Conservation (phyloP, 2,329 filamentous ascomycete species). For the Fusarium robinianum region DNA sequence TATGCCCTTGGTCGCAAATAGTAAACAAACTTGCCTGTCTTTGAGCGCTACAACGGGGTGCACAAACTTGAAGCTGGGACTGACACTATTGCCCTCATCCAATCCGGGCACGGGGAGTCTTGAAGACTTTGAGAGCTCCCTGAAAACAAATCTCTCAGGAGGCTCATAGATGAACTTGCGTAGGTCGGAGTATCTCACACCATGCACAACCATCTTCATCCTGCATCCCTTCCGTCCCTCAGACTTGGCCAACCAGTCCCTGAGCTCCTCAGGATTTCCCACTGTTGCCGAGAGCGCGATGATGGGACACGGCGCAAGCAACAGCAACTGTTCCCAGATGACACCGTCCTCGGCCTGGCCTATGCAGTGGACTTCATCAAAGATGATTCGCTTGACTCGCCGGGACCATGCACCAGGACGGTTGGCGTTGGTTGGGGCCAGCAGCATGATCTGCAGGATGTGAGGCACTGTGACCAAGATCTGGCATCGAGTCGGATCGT, state of each 20-base stretch:
- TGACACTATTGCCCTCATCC: slow-evolving; percentile 48
- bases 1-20: background rate
- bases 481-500: slow-evolving; percentile 73
- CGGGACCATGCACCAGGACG: slow-evolving; percentile 61
- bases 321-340: slow-evolving; percentile 77
- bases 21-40: slow-evolving; percentile 49
- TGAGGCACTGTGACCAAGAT: slow-evolving; percentile 78
- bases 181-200: slow-evolving; percentile 74
- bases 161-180: slow-evolving; percentile 72
- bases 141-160: slow-evolving; percentile 53
- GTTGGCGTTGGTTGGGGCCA: slow-evolving; percentile 66
- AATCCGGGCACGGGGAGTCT: slow-evolving; percentile 52
- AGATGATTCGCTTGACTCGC: slow-evolving; percentile 75
- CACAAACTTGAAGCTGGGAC: slow-evolving; percentile 59
- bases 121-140: slow-evolving; percentile 52
- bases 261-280: slow-evolving; percentile 74
- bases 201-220: slow-evolving; percentile 70
- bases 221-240: slow-evolving; percentile 66
- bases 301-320: slow-evolving; percentile 75
- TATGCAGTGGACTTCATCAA: slow-evolving; percentile 82
- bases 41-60: slow-evolving; percentile 69
- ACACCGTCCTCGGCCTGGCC: slow-evolving; percentile 76
- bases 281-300: slow-evolving; percentile 81
- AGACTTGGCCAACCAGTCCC: slow-evolving; percentile 66
- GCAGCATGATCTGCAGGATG: slow-evolving; percentile 78